Evolutionary conservation across 257 asterid genomes (phyloP).

Genomic region (Lavandula angustifolia): DNA sequence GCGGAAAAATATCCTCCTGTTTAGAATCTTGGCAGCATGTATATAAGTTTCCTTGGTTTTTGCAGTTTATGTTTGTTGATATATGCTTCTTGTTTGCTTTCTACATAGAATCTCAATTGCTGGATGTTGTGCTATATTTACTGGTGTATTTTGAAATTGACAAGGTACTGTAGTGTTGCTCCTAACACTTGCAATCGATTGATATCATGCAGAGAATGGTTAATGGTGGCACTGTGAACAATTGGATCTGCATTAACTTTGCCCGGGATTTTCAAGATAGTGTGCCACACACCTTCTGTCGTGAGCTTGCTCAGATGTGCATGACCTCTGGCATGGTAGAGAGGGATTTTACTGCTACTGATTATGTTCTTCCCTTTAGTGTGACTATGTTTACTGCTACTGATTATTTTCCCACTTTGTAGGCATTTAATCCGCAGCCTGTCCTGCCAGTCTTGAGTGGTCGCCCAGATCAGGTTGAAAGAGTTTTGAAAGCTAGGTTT

Average conservation of each 20-base stretch:
- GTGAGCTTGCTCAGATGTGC: conserved; percentile 96
- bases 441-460: conserved; percentile 66
- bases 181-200: conserved; percentile 19
- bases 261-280: conserved; percentile 73
- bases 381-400: conserved; percentile 17
- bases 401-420: conserved; percentile 21
- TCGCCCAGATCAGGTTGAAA: conserved; percentile 86
- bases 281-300: conserved; percentile 68
- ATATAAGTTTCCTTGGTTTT: background rate
- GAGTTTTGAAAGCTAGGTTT: conserved; percentile 69
- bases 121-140: background rate
- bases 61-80: background rate
- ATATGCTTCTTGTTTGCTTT: background rate
- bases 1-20: background rate
- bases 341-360: background rate
- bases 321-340: conserved; percentile 89
- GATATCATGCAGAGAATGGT: conserved; percentile 79
- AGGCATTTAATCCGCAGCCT: conserved; percentile 77
- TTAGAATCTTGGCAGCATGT: conserved; percentile 1
- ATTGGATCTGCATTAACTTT: conserved; percentile 88
- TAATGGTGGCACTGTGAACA: conserved; percentile 81
- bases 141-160: background rate
- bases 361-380: background rate
- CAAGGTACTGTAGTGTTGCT: background rate
- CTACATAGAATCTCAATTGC: background rate